phyloP scores from a whole-genome alignment of 768 basidiomycete species.

The Pleurotus platypus region DNA sequence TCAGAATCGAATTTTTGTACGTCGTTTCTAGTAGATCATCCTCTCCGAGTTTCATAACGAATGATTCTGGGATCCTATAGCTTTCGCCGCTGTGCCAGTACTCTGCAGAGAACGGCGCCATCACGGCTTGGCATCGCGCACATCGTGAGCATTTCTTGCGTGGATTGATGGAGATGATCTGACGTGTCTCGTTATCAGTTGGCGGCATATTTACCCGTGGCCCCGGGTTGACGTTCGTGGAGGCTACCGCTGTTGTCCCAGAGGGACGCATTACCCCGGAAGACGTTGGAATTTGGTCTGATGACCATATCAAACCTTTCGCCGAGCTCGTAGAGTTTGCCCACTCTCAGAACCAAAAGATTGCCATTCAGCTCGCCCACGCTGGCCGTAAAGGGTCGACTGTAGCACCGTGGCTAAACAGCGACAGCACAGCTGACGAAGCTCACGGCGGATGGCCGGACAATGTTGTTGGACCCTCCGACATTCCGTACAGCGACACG shows the following conservation, averaged over 20 bases:
- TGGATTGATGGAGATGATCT: slow-evolving; percentile 10
- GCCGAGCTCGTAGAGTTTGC: slow-evolving; percentile 63
- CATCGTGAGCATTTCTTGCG: slow-evolving; percentile 46
- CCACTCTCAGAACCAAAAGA: slow-evolving; percentile 65
- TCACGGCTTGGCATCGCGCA: slow-evolving; percentile 55
- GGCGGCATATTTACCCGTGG: slow-evolving; percentile 50
- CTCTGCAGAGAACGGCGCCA: slow-evolving; percentile 48
- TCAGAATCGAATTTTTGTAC: slow-evolving; percentile 53
- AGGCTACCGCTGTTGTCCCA: slow-evolving; percentile 62
- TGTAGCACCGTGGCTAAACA: slow-evolving; percentile 55
- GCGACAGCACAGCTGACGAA: slow-evolving; percentile 28
- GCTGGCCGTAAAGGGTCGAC: slow-evolving; percentile 75
- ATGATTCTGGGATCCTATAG: slow-evolving; percentile 17
- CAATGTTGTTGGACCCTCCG: slow-evolving; percentile 55
- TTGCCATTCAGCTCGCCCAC: slow-evolving; percentile 74
- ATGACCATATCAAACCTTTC: slow-evolving; percentile 45
- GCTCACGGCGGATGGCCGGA: slow-evolving; percentile 49
- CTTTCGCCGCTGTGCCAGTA: slow-evolving; percentile 61
- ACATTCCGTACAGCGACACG: slow-evolving; percentile 36
- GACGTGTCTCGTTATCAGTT: slow-evolving; percentile 26
- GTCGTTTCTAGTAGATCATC: slow-evolving; percentile 10
- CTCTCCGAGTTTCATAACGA: background rate
- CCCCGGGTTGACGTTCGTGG: slow-evolving; percentile 57
- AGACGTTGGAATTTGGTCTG: slow-evolving; percentile 63
- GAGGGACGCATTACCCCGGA: slow-evolving; percentile 67